phyloP scores from a whole-genome alignment of 495 filamentous ascomycete genomes.

The Neurospora sp. region DNA sequence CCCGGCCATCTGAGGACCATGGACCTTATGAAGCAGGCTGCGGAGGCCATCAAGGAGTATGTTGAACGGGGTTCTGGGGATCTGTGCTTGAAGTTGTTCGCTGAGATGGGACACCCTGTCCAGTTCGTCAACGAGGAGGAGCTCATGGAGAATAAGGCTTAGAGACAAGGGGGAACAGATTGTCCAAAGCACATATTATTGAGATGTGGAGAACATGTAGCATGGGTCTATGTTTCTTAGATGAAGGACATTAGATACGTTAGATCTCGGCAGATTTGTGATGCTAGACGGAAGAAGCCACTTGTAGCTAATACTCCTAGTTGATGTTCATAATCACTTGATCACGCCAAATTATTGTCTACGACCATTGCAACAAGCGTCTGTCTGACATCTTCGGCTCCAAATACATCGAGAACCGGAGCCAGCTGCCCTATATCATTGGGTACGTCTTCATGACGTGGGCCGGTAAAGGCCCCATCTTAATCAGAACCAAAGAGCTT shows the following conservation, averaged over 20 bases:
- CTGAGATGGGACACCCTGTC: neutral
- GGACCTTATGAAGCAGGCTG: neutral
- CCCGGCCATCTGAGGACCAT: neutral
- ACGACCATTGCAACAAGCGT: neutral
- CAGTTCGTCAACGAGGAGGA: neutral
- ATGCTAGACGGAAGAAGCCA: neutral
- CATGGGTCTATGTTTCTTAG: neutral
- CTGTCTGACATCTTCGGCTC: no score
- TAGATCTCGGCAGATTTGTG: neutral
- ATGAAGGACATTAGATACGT: neutral
- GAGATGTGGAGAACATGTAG: neutral
- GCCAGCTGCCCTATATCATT: no score
- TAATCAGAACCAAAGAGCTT: no score
- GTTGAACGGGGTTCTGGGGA: neutral
- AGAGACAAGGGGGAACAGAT: neutral
- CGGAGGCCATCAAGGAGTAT: neutral
- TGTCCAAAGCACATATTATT: no score
- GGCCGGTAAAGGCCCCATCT: no score
- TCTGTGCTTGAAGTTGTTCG: neutral
- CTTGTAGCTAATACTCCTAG: neutral
- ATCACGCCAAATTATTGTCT: no score
- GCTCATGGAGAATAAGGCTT: neutral
- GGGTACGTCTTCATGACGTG: no score
- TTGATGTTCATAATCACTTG: neutral
- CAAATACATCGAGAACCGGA: no score